Base-by-base conservation (phyloP, 2,329 filamentous ascomycete genomes). In the Macroventuria anomochaeta region DNA sequence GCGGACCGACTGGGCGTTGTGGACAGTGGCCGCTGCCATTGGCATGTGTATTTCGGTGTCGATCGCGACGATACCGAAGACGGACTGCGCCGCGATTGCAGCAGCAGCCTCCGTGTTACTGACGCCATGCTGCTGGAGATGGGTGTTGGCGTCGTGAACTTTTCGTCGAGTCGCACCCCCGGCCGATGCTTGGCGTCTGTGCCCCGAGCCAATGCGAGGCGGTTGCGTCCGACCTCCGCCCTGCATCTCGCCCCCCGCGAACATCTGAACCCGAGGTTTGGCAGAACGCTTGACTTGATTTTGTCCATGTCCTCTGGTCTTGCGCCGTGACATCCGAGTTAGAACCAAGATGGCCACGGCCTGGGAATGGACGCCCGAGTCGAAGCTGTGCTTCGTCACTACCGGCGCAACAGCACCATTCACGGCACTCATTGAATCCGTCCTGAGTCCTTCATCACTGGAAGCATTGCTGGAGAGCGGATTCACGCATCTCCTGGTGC, bases 351-450 rank as follows among this genome's bases (percentile, higher is more conserved):
- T 67, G 63, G 46, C 63, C 7, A 47, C 58, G 13, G 37, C 53
- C 2, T 69, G 61, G 63, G 64, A 56, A 11, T 64, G 61, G 63
- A 60, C 58, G 10, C 8, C 60, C 33, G 46, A 46, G 18, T 64
- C 63, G 36, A 80, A 79, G 58, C 78, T 78, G 46, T 95, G 90
- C 71, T 90, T 99, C 62, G 88, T 97, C 49, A 97, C 95, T 0
- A 89, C 96, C 25, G 95, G 95, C 51, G 93, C 95, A 5, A 99
- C 93, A 0, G 92, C 93, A 13, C 85, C 88, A 17, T 99, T 99
- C 75, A 80, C 83, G 46, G 75, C 81, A 6, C 83, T 99, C 2
- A 83, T 96, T 50, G 76, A 81, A 36, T 84, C 88, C 26, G 83
- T 88, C 10, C 77, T 96, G 5, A 77, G 81, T 15, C 76, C 82